Base-by-base conservation (phyloP, 202 grass and related monocot species). In the Setaria viridis region DNA sequence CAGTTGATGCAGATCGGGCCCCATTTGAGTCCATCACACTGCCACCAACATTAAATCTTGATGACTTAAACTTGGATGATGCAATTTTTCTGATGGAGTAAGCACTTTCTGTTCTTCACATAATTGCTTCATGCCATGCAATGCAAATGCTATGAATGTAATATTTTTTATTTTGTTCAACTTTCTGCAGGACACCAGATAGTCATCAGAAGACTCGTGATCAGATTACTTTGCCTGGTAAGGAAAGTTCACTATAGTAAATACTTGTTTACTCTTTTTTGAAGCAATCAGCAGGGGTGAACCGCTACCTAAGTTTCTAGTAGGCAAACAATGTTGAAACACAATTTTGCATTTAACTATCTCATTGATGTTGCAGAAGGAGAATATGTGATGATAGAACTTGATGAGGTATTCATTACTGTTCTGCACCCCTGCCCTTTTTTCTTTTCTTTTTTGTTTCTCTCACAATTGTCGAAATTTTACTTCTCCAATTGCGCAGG, bases 191-290 rank as follows among this genome's bases (percentile, higher is more conserved):
- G 51, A 91, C 83, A 4, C 87, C 82, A 12, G 90, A 99, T 87
- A 88, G 66, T 71, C 88, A 96, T 72, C 90, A 63, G 56, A 90
- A 80, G 72, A 74, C 87, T 50, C 89, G 29, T 79, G 97, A 97
- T 49, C 82, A 99, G 80, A 94, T 99, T 78, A 99, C 94, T 63
- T 84, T 90, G 69, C 20, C 76, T 90, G 92, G 93, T 98, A 78
- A 87, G 34, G 11, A n/a, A 77, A 78, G 32, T 29, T 84, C n/a
- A 60, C 30, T 87, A 13, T 53, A 54, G 51, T 67, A 39, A 82
- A 79, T 82, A 56, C 48, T 74, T 60, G 25, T 82, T 20, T 19
- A 33, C 47, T 62, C 4, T 34, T 56, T 81, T 80, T 47, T 46
- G 37, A 59, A 55, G 41, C 66, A 45, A 82, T 9, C 5, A 4